phyloP scores from a whole-genome alignment of 2,329 filamentous ascomycete species.

The Alternaria postmessia region DNA sequence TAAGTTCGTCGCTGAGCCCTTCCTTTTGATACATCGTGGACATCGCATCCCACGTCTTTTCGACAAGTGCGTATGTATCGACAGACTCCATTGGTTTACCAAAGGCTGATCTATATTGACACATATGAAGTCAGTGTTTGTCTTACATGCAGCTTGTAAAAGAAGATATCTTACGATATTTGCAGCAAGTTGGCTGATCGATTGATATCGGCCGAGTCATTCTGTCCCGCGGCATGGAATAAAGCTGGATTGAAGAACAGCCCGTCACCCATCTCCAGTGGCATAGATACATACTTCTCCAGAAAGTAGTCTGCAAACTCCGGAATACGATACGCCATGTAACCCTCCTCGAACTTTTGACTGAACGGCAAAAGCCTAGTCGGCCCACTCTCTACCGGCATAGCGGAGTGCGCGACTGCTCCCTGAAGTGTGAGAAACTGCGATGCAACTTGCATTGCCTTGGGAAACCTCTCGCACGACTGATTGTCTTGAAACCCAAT shows the following conservation, averaged over 20 bases:
- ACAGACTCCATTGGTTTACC: conserved; percentile 71
- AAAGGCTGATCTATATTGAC: conserved; percentile 56
- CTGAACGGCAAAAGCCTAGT: conserved; percentile 69
- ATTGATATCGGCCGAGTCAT: conserved; percentile 58
- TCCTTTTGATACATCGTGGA: conserved; percentile 41
- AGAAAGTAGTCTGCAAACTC: conserved; percentile 66
- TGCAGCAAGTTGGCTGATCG: conserved; percentile 70
- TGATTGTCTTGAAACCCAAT: conserved; percentile 67
- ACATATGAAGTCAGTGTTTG: neutral
- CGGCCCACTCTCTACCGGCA: conserved; percentile 66
- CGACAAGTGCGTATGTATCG: conserved; percentile 60
- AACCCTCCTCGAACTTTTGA: conserved; percentile 65
- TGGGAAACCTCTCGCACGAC: conserved; percentile 57
- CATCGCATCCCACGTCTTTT: conserved; percentile 56
- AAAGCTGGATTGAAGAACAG: conserved; percentile 71
- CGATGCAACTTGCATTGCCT: conserved; percentile 61
- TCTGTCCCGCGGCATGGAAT: conserved; percentile 70
- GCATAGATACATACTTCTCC: conserved; percentile 61
- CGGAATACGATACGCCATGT: conserved; percentile 63
- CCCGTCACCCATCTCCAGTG: conserved; percentile 65
- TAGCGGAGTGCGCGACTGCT: conserved; percentile 68
- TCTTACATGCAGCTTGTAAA: neutral
- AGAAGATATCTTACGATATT: conserved; percentile 67
- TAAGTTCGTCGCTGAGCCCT: conserved; percentile 54
- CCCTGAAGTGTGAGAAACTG: conserved; percentile 70